Percentiles rank a stretch among this genome's conserved stretches.
Conservation (phyloP, 495 filamentous ascomycete genomes). For the Aspergillus conjunctus region DNA sequence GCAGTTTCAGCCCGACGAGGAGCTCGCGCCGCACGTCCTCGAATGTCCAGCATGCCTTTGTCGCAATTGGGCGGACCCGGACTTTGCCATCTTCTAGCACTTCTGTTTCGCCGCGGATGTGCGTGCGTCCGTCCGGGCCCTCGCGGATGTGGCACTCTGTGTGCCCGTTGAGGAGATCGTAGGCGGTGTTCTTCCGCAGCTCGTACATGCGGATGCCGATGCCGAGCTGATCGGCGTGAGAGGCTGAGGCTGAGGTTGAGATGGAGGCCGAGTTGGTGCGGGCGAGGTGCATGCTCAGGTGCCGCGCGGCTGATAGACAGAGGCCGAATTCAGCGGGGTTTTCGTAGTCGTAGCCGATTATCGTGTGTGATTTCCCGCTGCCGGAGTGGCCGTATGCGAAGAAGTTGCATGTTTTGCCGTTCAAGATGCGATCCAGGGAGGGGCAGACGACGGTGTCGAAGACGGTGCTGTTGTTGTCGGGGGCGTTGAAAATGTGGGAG, state of each 20-base stretch:
- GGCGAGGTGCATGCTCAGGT: slow-evolving; percentile 17
- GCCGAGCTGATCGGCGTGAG: too few species aligned
- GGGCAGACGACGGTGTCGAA: slow-evolving; percentile 18
- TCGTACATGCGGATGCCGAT: slow-evolving; percentile 32
- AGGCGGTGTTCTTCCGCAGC: slow-evolving; percentile 29
- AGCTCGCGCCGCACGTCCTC: slow-evolving; percentile 23
- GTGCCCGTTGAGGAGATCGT: slow-evolving; percentile 28
- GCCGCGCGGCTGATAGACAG: slow-evolving; percentile 26
- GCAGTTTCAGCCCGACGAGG: slow-evolving; percentile 16
- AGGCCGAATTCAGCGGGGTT: slow-evolving; percentile 24
- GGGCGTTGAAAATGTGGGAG: slow-evolving; percentile 6
- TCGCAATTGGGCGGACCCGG: slow-evolving; percentile 26
- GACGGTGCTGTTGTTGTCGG: slow-evolving; percentile 15
- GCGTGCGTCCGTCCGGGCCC: slow-evolving; percentile 22
- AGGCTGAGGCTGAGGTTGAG: too few species aligned
- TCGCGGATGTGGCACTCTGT: slow-evolving; percentile 30
- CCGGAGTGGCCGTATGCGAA: slow-evolving; percentile 36
- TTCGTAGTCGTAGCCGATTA: slow-evolving; percentile 32
- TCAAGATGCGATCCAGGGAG: slow-evolving; percentile 10
- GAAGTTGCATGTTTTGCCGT: slow-evolving; percentile 24
- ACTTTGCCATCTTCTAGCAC: slow-evolving; percentile 29
- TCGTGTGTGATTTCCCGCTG: slow-evolving; percentile 32
- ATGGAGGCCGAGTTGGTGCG: slow-evolving; percentile 10
- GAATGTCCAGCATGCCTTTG: slow-evolving; percentile 31
- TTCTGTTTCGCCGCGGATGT: slow-evolving; percentile 33